Conservation (phyloP, 306 rosid genomes). For the Pachyrhizus erosus region DNA sequence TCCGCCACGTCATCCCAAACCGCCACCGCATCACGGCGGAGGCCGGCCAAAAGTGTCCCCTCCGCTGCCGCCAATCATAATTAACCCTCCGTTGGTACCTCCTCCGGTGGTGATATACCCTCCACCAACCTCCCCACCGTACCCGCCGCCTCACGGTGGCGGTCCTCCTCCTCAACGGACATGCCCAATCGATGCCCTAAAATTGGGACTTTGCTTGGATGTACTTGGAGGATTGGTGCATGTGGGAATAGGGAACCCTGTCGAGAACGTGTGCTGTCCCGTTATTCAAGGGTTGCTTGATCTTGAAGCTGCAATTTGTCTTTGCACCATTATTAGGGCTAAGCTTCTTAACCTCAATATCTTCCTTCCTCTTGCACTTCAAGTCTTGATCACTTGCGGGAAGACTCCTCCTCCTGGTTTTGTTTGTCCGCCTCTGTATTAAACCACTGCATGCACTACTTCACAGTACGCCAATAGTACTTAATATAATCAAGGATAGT, state of each 20-base stretch:
- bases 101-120: constrained; percentile 64
- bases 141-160: constrained; percentile 19
- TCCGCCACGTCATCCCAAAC: constrained; percentile 59
- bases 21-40: constrained; percentile 63
- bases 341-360: constrained; percentile 81
- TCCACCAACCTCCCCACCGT: constrained; percentile 49
- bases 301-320: constrained; percentile 91
- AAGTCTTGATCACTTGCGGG: constrained; percentile 76
- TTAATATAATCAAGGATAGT: neutral
- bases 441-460: neutral
- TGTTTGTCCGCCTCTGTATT: constrained; percentile 78
- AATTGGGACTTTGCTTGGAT: constrained; percentile 83
- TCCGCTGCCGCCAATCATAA: constrained; percentile 61
- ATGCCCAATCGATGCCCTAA: constrained; percentile 81
- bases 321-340: constrained; percentile 76
- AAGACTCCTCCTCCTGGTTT: constrained; percentile 89
- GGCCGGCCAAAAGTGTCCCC: constrained; percentile 49
- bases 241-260: constrained; percentile 75
- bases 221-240: constrained; percentile 86
- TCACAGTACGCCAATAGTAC: neutral
- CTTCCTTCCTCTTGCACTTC: constrained; percentile 83
- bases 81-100: constrained; percentile 55
- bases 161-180: constrained; percentile 44
- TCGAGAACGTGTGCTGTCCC: constrained; percentile 78
- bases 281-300: constrained; percentile 82